These are phyloP conservation scores for Aspergillus cavernicola DNA, from an alignment of 495 filamentous ascomycete species.

Conservation along the genomic window DNA sequence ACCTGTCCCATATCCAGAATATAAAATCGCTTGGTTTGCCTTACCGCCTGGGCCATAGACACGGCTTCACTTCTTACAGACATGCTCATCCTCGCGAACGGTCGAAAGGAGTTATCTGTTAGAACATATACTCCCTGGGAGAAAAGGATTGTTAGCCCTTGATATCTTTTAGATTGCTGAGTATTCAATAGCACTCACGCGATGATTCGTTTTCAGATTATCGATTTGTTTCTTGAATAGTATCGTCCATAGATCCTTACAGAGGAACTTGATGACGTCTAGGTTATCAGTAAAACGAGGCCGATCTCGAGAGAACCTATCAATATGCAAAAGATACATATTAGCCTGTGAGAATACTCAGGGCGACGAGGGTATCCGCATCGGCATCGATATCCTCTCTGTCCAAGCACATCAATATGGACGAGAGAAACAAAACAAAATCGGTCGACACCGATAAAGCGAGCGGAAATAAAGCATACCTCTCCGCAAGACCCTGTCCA, in stretches of 20 bases:
- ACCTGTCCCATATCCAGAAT: not conserved
- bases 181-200: conserved; percentile 47
- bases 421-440: too few species aligned
- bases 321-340: not conserved
- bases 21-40: conserved; percentile 19
- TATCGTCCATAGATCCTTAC: conserved; percentile 94
- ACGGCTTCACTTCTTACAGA: conserved; percentile 68
- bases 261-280: conserved; percentile 94
- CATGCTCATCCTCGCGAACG: conserved; percentile 82
- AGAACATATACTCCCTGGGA: conserved; percentile 86
- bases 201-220: conserved; percentile 97
- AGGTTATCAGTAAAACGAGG: conserved; percentile 84
- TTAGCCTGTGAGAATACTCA: not conserved
- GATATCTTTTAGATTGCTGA: not conserved
- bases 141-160: not conserved
- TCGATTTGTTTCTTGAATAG: conserved; percentile 96
- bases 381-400: not conserved
- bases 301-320: conserved; percentile 80
- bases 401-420: too few species aligned
- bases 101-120: conserved; percentile 89
- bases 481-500: conserved; percentile 86
- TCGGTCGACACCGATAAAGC: too few species aligned
- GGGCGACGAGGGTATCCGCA: not conserved
- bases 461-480: conserved; percentile 67
- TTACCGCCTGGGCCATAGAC: conserved; percentile 73